Evolutionary conservation across 176 grass and related monocot genomes (phyloP), one percentile per base, ranked within the genome.

Genomic region (Chloris gayana): DNA sequence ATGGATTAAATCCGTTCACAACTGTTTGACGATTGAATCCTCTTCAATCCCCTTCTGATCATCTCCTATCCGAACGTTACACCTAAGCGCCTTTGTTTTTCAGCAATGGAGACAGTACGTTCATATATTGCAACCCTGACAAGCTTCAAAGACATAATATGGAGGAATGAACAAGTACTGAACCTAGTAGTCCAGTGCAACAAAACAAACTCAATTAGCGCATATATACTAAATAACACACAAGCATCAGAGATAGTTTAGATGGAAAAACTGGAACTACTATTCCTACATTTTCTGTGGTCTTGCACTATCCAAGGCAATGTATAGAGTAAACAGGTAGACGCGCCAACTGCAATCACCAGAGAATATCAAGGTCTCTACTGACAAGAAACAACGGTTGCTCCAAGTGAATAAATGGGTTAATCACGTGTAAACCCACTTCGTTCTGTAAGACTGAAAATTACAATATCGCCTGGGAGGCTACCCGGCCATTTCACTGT

Each of bases 401-500:
- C 30, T 37, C 44, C 14, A 19, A n/a, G 15, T 17, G 49, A 64
- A 59, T 56, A 24, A 35, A 39, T 35, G 12, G 6, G 19, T 7
- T n/a, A 64, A 44, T 41, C 54, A 33, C 45, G n/a, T 65, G 26
- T 56, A 30, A 75, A 75, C n/a, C 13, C 34, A 39, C 13, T 37
- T 37, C 21, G 67, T 78, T 58, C 46, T 58, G 26, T 22, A 46
- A 46, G 37, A 50, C 13, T 50, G 29, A 51, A 71, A 81, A 47
- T 73, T 73, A 75, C 22, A 85, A 18, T 54, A 70, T 13, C 31
- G 70, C 25, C 15, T 21, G 14, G 26, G 19, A 53, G 14, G 9
- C 17, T 62, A 21, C 27, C 41, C 42, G 15, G 54, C 7, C 58
- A 85, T 76, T 27, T 62, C 27, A 62, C 7, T 75, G 60, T 79